These are phyloP conservation scores for Tetracentron sinense DNA, from an alignment of 164 flowering plant genomes.

Conservation along the genomic window DNA sequence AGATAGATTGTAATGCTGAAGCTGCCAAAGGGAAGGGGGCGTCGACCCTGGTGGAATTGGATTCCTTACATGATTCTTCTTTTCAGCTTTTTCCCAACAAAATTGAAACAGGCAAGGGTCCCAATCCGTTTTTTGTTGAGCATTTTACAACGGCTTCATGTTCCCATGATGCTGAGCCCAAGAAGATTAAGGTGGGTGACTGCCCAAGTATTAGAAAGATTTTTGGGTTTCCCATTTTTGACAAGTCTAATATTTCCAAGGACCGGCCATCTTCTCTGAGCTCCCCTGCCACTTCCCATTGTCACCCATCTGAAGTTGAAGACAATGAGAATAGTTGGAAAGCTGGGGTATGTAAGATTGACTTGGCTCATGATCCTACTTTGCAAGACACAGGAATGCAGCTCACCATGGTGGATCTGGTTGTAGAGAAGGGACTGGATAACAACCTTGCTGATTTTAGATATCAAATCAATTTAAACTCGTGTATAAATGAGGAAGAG, in stretches of 20 bases:
- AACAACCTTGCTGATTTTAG: constrained; percentile 8
- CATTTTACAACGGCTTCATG: constrained; percentile 21
- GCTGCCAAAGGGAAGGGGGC: constrained; percentile 13
- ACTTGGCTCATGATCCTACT: constrained; percentile 43
- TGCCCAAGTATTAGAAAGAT: constrained; percentile 33
- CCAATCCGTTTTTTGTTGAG: constrained; percentile 15
- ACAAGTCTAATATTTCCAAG: constrained; percentile 24
- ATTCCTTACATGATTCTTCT: constrained; percentile 22
- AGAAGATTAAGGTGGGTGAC: constrained; percentile 24
- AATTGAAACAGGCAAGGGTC: constrained; percentile 22
- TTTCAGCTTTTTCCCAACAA: constrained; percentile 15
- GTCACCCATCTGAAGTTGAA: constrained; percentile 14
- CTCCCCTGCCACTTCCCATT: constrained; percentile 17
- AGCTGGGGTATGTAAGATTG: constrained; percentile 37
- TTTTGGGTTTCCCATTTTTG: constrained; percentile 61
- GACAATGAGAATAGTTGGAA: constrained; percentile 23
- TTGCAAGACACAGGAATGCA: constrained; percentile 22
- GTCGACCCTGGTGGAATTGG: constrained; percentile 15
- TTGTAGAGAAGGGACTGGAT: constrained; percentile 24
- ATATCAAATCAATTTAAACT: constrained; percentile 64
- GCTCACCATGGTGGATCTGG: constrained; percentile 15
- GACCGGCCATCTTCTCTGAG: constrained; percentile 22
- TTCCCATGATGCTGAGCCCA: constrained; percentile 19
- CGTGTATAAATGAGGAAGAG: constrained; percentile 52
- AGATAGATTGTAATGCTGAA: constrained; percentile 11